Base-by-base conservation (phyloP, 2,329 filamentous ascomycete genomes). In the Graphilbum sp. region DNA sequence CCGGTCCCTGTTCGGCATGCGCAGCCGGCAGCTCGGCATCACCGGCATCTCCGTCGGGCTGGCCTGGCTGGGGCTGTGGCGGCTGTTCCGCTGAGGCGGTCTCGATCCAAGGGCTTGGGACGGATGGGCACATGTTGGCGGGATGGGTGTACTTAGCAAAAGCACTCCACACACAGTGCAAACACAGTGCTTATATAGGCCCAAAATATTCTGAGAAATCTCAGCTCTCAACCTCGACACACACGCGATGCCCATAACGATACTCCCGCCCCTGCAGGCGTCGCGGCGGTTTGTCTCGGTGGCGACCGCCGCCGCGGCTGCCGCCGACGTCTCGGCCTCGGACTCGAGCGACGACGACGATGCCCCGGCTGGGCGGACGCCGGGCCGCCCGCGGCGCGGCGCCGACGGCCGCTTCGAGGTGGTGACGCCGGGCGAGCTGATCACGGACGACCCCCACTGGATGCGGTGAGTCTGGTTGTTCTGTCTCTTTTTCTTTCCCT, bases 381-480 rank as follows among this genome's bases (percentile, higher is more conserved):
- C n/a, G n/a, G n/a, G n/a, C n/a, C n/a, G n/a, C n/a, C n/a, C n/a
- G n/a, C n/a, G n/a, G n/a, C n/a, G n/a, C n/a, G n/a, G n/a, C n/a
- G n/a, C n/a, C n/a, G n/a, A 49, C 38, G 47, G 50, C 21, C 50
- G 51, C 41, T 50, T 59, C 50, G 61, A 68, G 27, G 79, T 95
- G 47, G 79, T 94, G 48, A 94, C 87, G 1, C 88, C 88, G 1
- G 90, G 88, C 51, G 82, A 92, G 54, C 62, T 80, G 43, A 83
- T 96, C 49, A 95, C 88, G 11, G 72, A 78, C 46, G 86, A 95
- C 58, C 71, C 85, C n/a, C 86, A 95, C 65, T 96, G 85, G 85
- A 96, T 96, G 88, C 75, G 75, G 72, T 75, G 59, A 37, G 62
- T 46, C 21, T 37, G 15, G 3, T 29, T 15, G 12, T 17, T 27